Evolutionary conservation across 306 rosid genomes (phyloP).

Genomic region (Lagenaria siceraria): DNA sequence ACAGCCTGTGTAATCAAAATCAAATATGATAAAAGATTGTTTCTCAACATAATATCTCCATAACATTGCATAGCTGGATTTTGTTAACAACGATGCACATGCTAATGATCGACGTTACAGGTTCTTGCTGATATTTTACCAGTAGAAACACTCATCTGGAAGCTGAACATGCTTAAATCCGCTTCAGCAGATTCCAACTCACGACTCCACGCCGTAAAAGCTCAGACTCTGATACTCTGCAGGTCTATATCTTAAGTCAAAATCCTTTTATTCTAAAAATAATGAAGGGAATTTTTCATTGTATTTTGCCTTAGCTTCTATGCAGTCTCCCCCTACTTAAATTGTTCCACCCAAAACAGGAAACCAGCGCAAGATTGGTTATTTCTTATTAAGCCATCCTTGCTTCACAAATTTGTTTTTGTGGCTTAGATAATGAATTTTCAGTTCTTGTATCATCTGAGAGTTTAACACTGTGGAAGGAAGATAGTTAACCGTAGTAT

Average conservation of each 20-base stretch:
- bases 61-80: not conserved
- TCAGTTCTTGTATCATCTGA: not conserved
- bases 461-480: not conserved
- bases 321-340: not conserved
- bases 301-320: not conserved
- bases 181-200: slow-evolving; percentile 63
- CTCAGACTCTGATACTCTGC: slow-evolving; percentile 66
- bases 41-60: not conserved
- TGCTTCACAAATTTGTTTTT: not conserved
- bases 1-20: not conserved
- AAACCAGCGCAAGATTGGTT: not conserved
- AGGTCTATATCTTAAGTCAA: slow-evolving; percentile 32
- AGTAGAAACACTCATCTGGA: slow-evolving; percentile 72
- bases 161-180: slow-evolving; percentile 54
- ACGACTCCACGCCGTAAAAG: slow-evolving; percentile 63
- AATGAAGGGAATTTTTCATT: not conserved
- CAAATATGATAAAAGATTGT: not conserved
- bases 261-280: not conserved
- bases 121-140: slow-evolving; percentile 68
- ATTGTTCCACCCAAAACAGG: not conserved
- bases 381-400: not conserved
- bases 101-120: slow-evolving; percentile 34
- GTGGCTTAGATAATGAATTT: not conserved
- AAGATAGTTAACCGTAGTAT: not conserved
- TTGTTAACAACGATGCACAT: slow-evolving; percentile 6